Evolutionary conservation across 2,329 filamentous ascomycete genomes (phyloP).

Genomic region (Colletotrichum falcatum): DNA sequence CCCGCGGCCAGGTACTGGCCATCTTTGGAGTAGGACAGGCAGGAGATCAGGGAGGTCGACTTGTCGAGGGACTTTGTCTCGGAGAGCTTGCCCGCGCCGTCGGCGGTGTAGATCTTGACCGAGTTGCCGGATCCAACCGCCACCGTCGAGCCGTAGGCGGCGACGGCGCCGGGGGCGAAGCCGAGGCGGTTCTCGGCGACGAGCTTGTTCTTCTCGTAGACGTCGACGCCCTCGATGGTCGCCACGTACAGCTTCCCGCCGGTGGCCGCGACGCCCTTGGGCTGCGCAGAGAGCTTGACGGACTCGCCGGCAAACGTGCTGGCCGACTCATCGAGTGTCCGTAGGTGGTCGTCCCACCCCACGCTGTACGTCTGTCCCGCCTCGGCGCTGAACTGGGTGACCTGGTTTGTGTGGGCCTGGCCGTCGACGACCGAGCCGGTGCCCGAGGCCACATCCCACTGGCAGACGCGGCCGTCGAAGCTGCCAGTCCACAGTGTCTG

Average conservation of each 20-base stretch:
- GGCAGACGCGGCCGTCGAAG: conserved; percentile 88
- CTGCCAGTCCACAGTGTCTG: conserved; percentile 88
- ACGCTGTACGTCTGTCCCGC: conserved; percentile 81
- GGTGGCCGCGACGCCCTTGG: conserved; percentile 76
- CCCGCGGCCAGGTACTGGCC: conserved; percentile 86
- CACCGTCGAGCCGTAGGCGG: conserved; percentile 74
- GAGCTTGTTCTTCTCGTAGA: conserved; percentile 71
- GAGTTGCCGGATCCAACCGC: conserved; percentile 82
- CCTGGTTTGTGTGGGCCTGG: conserved; percentile 85
- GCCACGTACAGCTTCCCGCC: conserved; percentile 68
- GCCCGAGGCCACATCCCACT: conserved; percentile 83
- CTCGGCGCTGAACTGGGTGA: conserved; percentile 77
- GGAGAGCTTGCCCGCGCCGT: conserved; percentile 66
- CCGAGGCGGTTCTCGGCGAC: conserved; percentile 69
- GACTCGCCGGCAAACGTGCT: conserved; percentile 80
- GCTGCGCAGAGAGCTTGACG: conserved; percentile 80
- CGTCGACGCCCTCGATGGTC: conserved; percentile 62
- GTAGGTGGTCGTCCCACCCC: conserved; percentile 93
- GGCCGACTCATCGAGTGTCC: conserved; percentile 79
- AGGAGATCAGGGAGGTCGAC: conserved; percentile 78
- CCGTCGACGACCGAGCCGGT: conserved; percentile 80
- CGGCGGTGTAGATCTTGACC: conserved; percentile 78
- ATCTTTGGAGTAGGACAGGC: conserved; percentile 84
- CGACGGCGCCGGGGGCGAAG: conserved; percentile 77
- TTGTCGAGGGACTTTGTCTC: conserved; percentile 71